Evolutionary conservation across 768 basidiomycete genomes (phyloP).

Genomic region (Xerocomellus intermedius): DNA sequence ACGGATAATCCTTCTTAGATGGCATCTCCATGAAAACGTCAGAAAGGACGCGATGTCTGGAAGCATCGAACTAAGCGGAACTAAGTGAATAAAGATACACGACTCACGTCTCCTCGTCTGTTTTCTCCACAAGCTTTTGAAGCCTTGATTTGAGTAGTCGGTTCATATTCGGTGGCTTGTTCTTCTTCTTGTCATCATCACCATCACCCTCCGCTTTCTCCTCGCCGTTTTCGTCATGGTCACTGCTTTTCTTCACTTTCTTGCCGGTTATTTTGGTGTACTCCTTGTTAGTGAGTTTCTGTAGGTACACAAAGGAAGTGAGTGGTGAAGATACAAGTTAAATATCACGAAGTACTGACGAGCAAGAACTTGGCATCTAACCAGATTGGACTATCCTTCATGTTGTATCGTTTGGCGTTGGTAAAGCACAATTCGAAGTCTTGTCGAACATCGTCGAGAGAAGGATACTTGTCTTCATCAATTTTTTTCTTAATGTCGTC

Average conservation of each 20-base stretch:
- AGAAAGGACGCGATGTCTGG: constrained; percentile 65
- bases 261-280: constrained; percentile 46
- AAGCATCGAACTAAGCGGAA: not conserved
- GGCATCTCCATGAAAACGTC: constrained; percentile 85
- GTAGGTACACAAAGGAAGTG: not conserved
- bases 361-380: constrained; percentile 78
- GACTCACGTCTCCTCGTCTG: constrained; percentile 62
- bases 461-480: constrained; percentile 55
- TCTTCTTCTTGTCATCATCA: constrained; percentile 44
- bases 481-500: constrained; percentile 86
- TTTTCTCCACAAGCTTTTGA: constrained; percentile 70
- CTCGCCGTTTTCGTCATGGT: constrained; percentile 40
- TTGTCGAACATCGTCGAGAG: constrained; percentile 62
- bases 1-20: constrained; percentile 71
- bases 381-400: constrained; percentile 76
- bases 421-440: constrained; percentile 78
- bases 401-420: constrained; percentile 82
- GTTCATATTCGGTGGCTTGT: constrained; percentile 61
- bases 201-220: constrained; percentile 42
- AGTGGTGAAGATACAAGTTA: not conserved
- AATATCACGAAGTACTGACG: constrained; percentile 43
- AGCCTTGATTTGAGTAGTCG: constrained; percentile 66
- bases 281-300: constrained; percentile 52
- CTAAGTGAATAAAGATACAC: not conserved
- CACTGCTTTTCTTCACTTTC: constrained; percentile 37